Conservation (phyloP, 768 basidiomycete genomes). For the Mrakia blollopis region DNA sequence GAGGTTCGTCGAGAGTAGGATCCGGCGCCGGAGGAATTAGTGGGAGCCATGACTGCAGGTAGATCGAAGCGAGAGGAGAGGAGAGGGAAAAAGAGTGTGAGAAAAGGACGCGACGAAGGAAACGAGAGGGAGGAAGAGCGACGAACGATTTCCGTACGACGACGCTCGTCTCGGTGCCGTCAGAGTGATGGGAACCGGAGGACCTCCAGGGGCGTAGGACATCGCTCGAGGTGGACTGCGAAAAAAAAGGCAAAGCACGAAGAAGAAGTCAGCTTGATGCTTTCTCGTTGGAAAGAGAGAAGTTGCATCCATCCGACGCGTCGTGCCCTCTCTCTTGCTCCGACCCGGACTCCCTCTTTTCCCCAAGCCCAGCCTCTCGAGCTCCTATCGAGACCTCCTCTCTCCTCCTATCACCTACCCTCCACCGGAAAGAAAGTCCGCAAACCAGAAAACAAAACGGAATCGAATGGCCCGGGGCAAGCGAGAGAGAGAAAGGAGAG, state of each 20-base stretch:
- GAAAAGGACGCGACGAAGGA: background rate
- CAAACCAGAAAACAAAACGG: too few species aligned
- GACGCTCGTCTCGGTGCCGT: background rate
- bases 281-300: too few species aligned
- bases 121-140: background rate
- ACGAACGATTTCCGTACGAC: constrained; percentile 7
- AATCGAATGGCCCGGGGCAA: background rate
- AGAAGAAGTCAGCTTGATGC: background rate
- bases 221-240: background rate
- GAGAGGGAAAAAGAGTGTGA: background rate
- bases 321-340: too few species aligned
- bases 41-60: background rate
- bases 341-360: too few species aligned
- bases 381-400: too few species aligned
- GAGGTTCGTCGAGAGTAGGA: background rate
- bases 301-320: too few species aligned
- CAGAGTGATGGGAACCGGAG: background rate
- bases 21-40: background rate
- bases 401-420: too few species aligned
- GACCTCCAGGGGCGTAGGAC: background rate
- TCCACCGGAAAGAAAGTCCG: too few species aligned
- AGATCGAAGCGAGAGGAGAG: background rate
- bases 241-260: too few species aligned
- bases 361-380: too few species aligned
- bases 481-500: too few species aligned